Percentiles rank a stretch among this genome's conserved stretches.
These are phyloP conservation scores for Phalaenopsis aphrodite DNA, from an alignment of 106 monocot genomes.

Conservation along the genomic window DNA sequence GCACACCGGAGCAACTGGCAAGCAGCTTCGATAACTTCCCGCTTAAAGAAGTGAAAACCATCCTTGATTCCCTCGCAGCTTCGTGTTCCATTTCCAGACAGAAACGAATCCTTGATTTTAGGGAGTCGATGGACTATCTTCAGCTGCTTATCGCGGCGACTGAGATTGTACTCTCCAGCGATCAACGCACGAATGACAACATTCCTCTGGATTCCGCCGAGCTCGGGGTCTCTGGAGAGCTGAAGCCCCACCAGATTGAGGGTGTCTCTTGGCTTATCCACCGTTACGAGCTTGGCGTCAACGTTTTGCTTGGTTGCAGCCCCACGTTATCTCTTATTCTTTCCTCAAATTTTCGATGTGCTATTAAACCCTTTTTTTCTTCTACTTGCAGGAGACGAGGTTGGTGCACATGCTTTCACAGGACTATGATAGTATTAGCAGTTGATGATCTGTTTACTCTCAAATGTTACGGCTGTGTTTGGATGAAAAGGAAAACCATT, in stretches of 20 bases:
- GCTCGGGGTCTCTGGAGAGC: slow-evolving; percentile 51
- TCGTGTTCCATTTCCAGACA: too few species aligned
- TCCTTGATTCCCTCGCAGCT: too few species aligned
- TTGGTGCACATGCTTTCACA: slow-evolving; percentile 16
- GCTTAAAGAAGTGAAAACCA: too few species aligned
- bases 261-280: slow-evolving; percentile 86
- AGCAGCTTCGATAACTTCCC: too few species aligned
- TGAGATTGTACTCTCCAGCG: slow-evolving; percentile 51
- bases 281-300: slow-evolving; percentile 81
- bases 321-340: neutral
- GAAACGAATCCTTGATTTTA: neutral
- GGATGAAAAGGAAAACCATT: neutral
- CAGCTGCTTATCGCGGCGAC: slow-evolving; percentile 65
- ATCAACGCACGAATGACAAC: slow-evolving; percentile 14
- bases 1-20: too few species aligned
- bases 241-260: slow-evolving; percentile 86
- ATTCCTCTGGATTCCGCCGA: slow-evolving; percentile 24
- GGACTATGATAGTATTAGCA: neutral
- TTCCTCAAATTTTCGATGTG: neutral
- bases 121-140: slow-evolving; percentile 37
- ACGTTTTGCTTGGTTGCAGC: slow-evolving; percentile 69
- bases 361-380: neutral
- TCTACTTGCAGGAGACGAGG: slow-evolving; percentile 71
- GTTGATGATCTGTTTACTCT: neutral
- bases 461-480: neutral